Evolutionary conservation across 257 asterid genomes (phyloP).

Genomic region (Nicotiana knightiana): DNA sequence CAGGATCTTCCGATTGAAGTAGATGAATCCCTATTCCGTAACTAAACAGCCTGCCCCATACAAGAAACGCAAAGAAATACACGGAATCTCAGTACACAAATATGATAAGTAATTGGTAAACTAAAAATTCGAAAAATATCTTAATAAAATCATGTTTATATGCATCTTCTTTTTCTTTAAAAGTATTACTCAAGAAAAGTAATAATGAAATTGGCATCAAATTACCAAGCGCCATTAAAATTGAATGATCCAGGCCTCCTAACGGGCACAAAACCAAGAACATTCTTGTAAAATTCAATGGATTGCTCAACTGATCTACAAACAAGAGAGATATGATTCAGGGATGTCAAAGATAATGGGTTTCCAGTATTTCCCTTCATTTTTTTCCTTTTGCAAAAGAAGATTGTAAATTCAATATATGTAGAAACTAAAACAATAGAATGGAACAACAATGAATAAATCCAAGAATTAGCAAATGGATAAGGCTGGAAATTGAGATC

Average conservation of each 20-base stretch:
- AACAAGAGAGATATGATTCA: conserved; percentile 81
- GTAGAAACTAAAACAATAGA: background rate
- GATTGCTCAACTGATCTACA: conserved; percentile 85
- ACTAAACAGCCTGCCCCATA: conserved; percentile 66
- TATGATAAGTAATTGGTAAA: background rate
- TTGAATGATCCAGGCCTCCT: conserved; percentile 85
- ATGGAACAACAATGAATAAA: background rate
- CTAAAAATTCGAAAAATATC: background rate
- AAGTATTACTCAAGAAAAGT: too few relatives aligned
- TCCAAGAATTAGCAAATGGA: background rate
- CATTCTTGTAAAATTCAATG: conserved; percentile 54
- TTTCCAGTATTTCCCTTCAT: conserved; percentile 61
- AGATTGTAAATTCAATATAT: background rate
- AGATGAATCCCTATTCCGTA: conserved; percentile 93
- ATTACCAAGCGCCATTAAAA: conserved; percentile 89
- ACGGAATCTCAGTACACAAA: background rate
- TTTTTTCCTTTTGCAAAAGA: background rate
- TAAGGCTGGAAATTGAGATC: background rate
- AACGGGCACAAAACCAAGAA: conserved; percentile 86
- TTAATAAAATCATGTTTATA: background rate
- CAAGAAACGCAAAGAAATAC: background rate
- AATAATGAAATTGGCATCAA: background rate
- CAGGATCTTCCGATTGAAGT: conserved; percentile 74
- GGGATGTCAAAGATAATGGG: conserved; percentile 72
- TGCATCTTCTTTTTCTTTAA: background rate